Evolutionary conservation across 805 yeast genomes (phyloP), one percentile per base, ranked within the genome.

Genomic region (Nakazawaea populi): DNA sequence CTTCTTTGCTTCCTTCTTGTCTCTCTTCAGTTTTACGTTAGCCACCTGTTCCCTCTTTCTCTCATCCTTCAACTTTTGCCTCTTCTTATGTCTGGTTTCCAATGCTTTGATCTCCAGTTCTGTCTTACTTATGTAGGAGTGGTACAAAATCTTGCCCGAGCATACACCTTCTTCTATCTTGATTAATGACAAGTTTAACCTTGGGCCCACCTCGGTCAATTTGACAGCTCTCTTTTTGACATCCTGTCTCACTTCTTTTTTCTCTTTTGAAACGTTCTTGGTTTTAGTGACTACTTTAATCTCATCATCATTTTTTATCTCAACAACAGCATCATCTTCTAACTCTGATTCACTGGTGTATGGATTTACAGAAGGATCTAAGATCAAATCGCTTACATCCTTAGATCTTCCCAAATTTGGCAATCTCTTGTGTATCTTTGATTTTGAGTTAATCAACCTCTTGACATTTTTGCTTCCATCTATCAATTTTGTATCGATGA

Each of bases 161-260:
- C 97, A 92, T 27, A 88, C 78, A 14, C 94, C 96, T 62, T 92
- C 98, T 68, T 92, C 97, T 49, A 94, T 88, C 70, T 94, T 94
- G 46, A 85, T 71, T 52, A 94, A 71, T 47, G 82, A 73, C 67
- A 94, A 71, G 58, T 79, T 81, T 67, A 94, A 69, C 57, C 99
- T 77, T 37, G 99, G 99, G 0, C 99, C 99, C 46, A 92, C 72
- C 67, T 94, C 99, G 1, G 92, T 88, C 47, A 94, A 74, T 65
- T 89, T 91, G 58, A 94, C 88, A 1, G 99, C 98, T 60, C 87
- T 81, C 68, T 89, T 90, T 48, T 78, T 68, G 37, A 64, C 58
- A n/a, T 58, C 55, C 18, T 36, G 49, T 35, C 56, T 57, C 12
- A 49, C 53, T 6, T 53, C 50, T 24, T 41, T 53, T n/a, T 54